Conservation (phyloP, 441 rosid genomes). For the Theobroma grandiflorum region DNA sequence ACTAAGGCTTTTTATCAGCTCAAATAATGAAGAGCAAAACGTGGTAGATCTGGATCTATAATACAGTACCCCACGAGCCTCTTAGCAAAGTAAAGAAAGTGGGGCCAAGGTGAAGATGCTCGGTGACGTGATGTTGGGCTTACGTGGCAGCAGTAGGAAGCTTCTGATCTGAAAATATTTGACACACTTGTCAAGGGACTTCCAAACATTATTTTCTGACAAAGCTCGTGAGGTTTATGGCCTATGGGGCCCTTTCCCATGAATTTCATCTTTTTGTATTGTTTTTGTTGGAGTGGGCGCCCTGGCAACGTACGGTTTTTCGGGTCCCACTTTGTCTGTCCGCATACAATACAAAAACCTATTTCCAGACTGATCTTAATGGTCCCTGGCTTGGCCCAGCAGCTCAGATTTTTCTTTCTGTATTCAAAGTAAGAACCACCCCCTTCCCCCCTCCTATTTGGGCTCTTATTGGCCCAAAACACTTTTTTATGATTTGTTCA, state of each 20-base stretch:
- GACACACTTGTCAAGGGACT: background rate
- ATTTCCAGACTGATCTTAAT: background rate
- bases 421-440: background rate
- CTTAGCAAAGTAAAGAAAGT: background rate
- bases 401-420: background rate
- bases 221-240: background rate
- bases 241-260: background rate
- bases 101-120: background rate
- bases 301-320: background rate
- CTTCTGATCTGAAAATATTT: background rate
- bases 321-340: conserved; percentile 19
- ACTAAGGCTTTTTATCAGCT: background rate
- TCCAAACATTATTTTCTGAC: background rate
- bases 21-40: background rate
- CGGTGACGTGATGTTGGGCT: background rate
- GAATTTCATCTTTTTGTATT: background rate
- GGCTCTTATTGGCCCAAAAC: background rate
- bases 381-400: background rate
- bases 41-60: conserved; percentile 7
- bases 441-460: background rate
- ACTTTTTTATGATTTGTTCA: no score
- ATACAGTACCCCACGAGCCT: background rate
- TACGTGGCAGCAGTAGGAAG: conserved; percentile 17
- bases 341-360: background rate
- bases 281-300: background rate